These are phyloP conservation scores for Rubia balearica DNA, from an alignment of 305 asterid genomes.

Conservation along the genomic window DNA sequence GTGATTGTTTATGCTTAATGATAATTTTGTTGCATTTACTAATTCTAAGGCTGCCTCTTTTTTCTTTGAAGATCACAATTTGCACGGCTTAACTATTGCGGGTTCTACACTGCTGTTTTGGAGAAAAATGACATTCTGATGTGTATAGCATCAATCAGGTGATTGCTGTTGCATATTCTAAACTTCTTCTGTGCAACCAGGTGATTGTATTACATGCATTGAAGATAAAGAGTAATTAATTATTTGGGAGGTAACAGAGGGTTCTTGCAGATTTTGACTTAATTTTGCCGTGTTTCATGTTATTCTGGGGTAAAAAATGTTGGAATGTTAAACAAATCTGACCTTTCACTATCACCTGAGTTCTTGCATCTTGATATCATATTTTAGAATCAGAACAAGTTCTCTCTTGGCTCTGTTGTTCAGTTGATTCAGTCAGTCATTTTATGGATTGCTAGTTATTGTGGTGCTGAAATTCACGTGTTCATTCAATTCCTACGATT, in stretches of 20 bases:
- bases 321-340: not conserved
- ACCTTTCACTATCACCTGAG: not conserved
- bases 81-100: slow-evolving; percentile 68
- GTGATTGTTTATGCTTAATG: not conserved
- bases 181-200: not conserved
- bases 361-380: not conserved
- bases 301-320: not conserved
- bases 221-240: not conserved
- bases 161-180: slow-evolving; percentile 11
- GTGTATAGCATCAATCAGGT: slow-evolving; percentile 86
- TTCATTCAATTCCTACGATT: not conserved
- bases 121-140: slow-evolving; percentile 66
- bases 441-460: not conserved
- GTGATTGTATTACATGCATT: not conserved
- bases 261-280: not conserved
- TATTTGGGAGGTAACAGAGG: not conserved
- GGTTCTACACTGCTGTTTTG: slow-evolving; percentile 68
- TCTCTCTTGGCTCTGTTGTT: slow-evolving; percentile 8
- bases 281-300: not conserved
- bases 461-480: not conserved
- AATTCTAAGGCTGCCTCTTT: slow-evolving; percentile 16
- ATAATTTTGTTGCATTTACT: not conserved
- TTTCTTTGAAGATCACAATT: slow-evolving; percentile 63
- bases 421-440: not conserved
- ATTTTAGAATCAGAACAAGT: not conserved